These are phyloP conservation scores for Apiospora marii DNA, from an alignment of 2,329 filamentous ascomycete species.

Conservation along the genomic window DNA sequence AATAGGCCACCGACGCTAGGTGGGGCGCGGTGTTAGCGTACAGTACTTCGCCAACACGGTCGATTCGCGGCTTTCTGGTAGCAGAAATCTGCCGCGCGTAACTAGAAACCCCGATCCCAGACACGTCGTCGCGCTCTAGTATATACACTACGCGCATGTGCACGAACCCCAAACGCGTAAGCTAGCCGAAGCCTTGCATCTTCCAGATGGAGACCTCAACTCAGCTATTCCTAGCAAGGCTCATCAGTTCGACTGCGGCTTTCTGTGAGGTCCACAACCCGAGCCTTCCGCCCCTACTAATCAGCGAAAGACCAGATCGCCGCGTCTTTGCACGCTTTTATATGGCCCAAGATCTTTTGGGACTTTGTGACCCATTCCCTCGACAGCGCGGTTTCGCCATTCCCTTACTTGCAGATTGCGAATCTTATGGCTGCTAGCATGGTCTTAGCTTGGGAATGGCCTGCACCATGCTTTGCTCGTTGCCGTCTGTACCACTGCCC, in stretches of 20 bases:
- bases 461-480: neutral
- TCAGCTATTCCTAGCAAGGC: too few species aligned
- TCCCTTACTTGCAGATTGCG: slow-evolving; percentile 12
- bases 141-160: neutral
- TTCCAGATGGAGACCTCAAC: neutral
- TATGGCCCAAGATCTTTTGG: slow-evolving; percentile 8
- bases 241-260: too few species aligned
- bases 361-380: slow-evolving; percentile 1
- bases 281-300: neutral
- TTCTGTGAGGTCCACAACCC: too few species aligned
- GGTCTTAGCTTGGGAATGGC: slow-evolving; percentile 1
- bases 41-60: neutral
- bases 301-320: neutral
- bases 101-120: neutral
- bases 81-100: neutral
- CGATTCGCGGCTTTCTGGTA: neutral
- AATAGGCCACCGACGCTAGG: too few species aligned
- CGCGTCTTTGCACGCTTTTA: slow-evolving; percentile 9
- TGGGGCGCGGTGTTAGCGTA: too few species aligned
- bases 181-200: too few species aligned
- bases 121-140: neutral
- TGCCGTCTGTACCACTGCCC: too few species aligned
- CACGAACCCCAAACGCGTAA: neutral
- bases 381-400: neutral
- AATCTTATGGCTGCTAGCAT: neutral